Percentiles rank a stretch among this genome's conserved stretches.
Conservation (phyloP, 495 filamentous ascomycete species). For the Penicillium robsamsonii region DNA sequence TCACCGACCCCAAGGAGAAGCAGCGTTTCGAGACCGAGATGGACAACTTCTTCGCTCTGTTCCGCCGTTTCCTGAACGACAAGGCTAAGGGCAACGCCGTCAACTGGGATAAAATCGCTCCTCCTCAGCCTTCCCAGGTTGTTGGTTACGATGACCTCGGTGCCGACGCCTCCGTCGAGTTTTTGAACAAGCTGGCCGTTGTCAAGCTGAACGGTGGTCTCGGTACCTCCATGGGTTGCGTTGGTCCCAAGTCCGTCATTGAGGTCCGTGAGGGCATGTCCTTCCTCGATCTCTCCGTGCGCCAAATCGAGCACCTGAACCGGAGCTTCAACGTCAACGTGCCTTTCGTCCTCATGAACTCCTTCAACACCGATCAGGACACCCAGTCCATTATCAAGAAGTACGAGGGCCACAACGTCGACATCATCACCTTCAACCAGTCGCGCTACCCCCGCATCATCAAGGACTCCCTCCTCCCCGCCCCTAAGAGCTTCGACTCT, state of each 20-base stretch:
- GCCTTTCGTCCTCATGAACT: conserved; percentile 99
- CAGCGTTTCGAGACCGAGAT: conserved; percentile 97
- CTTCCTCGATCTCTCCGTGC: conserved; percentile 97
- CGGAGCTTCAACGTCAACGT: conserved; percentile 96
- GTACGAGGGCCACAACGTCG: conserved; percentile 99
- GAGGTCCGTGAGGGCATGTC: conserved; percentile 99
- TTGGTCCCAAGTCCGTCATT: conserved; percentile 98
- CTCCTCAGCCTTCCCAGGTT: conserved; percentile 86
- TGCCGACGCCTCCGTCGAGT: conserved; percentile 82
- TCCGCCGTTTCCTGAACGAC: conserved; percentile 96
- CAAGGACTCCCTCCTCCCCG: conserved; percentile 96
- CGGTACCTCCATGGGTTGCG: conserved; percentile 99
- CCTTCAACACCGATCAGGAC: conserved; percentile 99
- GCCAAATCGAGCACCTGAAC: conserved; percentile 99
- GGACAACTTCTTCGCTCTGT: conserved; percentile 99
- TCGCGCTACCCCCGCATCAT: conserved; percentile 95
- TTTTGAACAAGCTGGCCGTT: conserved; percentile 96
- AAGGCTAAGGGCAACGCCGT: conserved; percentile 95
- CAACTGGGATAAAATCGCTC: conserved; percentile 95
- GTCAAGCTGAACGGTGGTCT: conserved; percentile 99
- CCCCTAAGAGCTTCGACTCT: conserved; percentile 85
- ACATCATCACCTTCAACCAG: conserved; percentile 99
- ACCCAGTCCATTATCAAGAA: conserved; percentile 99
- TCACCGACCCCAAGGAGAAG: conserved; percentile 78
- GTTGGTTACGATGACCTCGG: conserved; percentile 86